Evolutionary conservation across 306 rosid genomes (phyloP).

Genomic region (Glycyrrhiza uralensis): DNA sequence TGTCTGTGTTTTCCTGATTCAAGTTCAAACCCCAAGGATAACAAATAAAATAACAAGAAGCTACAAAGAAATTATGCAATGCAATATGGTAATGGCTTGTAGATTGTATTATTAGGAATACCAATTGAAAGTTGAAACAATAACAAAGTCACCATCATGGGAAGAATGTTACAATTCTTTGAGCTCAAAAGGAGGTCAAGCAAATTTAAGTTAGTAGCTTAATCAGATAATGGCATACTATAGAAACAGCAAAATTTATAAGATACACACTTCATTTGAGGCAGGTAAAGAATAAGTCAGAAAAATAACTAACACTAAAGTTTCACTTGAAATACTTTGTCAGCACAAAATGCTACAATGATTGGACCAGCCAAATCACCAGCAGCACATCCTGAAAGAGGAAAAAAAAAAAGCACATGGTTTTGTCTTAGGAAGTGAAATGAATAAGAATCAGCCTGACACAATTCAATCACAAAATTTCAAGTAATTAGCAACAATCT

Average conservation of each 20-base stretch:
- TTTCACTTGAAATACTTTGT: conserved; percentile 37
- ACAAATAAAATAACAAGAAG: neutral
- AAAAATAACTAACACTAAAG: conserved; percentile 30
- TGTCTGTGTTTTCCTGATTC: neutral
- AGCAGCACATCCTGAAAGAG: conserved; percentile 61
- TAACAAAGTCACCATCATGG: neutral
- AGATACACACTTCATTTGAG: conserved; percentile 10
- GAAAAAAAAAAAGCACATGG: conserved; percentile 8
- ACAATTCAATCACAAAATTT: neutral
- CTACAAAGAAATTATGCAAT: neutral
- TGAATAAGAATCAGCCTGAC: neutral
- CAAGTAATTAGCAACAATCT: neutral
- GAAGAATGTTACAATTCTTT: neutral
- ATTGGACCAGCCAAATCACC: conserved; percentile 89
- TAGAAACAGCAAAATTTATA: conserved; percentile 9
- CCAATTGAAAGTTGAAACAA: conserved; percentile 18
- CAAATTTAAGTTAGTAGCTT: conserved; percentile 3
- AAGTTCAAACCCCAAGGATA: neutral
- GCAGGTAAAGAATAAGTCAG: conserved; percentile 21
- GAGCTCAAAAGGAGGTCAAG: neutral
- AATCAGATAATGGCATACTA: neutral
- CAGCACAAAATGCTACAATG: conserved; percentile 47
- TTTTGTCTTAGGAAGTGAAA: neutral
- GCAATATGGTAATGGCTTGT: neutral
- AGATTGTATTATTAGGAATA: neutral